Conservation (phyloP, 148 eudicot genomes). For the Rhododendron vialii region DNA sequence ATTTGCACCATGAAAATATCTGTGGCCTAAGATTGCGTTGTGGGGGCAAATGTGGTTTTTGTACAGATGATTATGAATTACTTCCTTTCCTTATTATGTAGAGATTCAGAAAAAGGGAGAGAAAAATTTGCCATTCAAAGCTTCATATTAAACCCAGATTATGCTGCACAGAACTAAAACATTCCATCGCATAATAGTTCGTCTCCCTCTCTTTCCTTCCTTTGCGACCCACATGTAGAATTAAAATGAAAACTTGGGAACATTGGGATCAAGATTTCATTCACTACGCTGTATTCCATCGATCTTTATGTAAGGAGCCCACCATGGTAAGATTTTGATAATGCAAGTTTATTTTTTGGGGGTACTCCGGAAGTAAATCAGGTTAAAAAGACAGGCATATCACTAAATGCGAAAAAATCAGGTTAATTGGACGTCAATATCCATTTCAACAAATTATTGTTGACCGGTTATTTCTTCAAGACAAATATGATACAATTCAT, state of each 20-base stretch:
- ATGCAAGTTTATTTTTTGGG: neutral
- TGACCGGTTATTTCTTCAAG: neutral
- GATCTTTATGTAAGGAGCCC: neutral
- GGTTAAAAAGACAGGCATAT: neutral
- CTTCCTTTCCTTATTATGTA: neutral
- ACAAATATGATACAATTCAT: neutral
- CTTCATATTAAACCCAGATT: neutral
- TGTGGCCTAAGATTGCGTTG: neutral
- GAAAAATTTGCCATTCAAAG: neutral
- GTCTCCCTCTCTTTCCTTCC: neutral
- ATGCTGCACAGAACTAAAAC: neutral
- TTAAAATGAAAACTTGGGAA: neutral
- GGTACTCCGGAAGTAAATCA: neutral
- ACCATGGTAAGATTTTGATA: neutral
- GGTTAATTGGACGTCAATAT: neutral
- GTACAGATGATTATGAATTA: neutral
- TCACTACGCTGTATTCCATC: neutral
- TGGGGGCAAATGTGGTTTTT: neutral
- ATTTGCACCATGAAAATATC: neutral
- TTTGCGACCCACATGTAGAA: neutral
- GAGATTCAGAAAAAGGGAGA: neutral
- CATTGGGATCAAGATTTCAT: neutral
- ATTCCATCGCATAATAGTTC: neutral
- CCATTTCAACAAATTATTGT: neutral
- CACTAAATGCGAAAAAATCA: neutral